Conservation (phyloP, 768 basidiomycete species). For the Suillus subaureus region DNA sequence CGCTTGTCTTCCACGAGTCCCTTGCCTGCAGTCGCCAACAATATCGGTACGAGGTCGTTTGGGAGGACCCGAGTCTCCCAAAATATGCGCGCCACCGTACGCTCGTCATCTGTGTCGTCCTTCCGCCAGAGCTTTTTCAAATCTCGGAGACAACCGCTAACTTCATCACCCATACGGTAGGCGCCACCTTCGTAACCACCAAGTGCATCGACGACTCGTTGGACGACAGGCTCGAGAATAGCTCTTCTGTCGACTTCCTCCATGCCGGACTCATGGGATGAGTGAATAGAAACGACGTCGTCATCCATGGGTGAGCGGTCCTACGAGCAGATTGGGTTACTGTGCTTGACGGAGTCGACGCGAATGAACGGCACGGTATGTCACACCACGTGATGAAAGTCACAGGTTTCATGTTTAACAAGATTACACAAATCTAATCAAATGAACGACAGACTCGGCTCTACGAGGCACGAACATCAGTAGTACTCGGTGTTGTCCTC, state of each 20-base stretch:
- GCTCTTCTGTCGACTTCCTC: slow-evolving; percentile 46
- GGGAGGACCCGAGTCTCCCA: slow-evolving; percentile 84
- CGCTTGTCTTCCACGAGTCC: slow-evolving; percentile 80
- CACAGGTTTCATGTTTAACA: slow-evolving; percentile 1
- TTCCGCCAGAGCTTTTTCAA: slow-evolving; percentile 95
- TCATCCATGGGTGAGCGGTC: slow-evolving; percentile 26
- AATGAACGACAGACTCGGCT: neutral
- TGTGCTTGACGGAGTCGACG: neutral
- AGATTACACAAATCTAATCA: neutral
- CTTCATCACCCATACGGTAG: slow-evolving; percentile 82
- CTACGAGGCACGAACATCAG: neutral
- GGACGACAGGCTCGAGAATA: slow-evolving; percentile 68
- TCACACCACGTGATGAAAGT: slow-evolving; percentile 32
- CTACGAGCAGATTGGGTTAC: neutral
- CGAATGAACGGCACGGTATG: slow-evolving; percentile 18
- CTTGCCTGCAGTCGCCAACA: slow-evolving; percentile 78
- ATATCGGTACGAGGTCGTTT: slow-evolving; percentile 86
- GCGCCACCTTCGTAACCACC: slow-evolving; percentile 69
- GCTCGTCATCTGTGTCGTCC: slow-evolving; percentile 96
- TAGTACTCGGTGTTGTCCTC: neutral
- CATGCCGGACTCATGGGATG: slow-evolving; percentile 25
- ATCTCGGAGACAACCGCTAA: slow-evolving; percentile 85
- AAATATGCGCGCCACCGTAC: slow-evolving; percentile 92
- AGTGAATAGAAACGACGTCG: slow-evolving; percentile 38
- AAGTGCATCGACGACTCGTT: slow-evolving; percentile 76